Conservation (phyloP, 495 filamentous ascomycete genomes). For the Terfezia boudieri region DNA sequence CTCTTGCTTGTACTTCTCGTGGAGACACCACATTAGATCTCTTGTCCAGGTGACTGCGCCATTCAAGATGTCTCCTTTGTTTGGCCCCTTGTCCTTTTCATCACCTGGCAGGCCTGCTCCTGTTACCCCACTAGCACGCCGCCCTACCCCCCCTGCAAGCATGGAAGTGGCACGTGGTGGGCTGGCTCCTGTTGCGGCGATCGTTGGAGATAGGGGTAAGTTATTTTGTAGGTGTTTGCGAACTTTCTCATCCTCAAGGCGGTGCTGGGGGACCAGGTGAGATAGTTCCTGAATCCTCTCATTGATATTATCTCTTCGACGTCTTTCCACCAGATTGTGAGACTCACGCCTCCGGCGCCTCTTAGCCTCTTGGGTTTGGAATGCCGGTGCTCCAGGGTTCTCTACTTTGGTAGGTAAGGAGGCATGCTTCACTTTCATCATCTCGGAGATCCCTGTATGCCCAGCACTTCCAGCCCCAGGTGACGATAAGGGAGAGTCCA, state of each 20-base stretch:
- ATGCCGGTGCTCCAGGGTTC: conserved; percentile 26
- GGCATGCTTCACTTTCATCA: conserved; percentile 46
- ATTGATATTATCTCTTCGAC: conserved; percentile 93
- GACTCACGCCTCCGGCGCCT: conserved; percentile 72
- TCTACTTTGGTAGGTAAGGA: conserved; percentile 51
- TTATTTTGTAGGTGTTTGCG: conserved; percentile 85
- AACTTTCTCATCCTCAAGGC: conserved; percentile 90
- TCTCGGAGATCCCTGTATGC: conserved; percentile 44
- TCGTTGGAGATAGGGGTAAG: conserved; percentile 59
- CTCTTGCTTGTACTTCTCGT: conserved; percentile 70
- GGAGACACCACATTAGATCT: conserved; percentile 90
- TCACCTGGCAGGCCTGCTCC: conserved; percentile 54
- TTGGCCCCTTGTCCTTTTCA: conserved; percentile 95
- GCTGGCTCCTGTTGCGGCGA: conserved; percentile 35
- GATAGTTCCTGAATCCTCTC: conserved; percentile 93
- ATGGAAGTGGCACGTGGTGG: conserved; percentile 69
- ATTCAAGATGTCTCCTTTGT: conserved; percentile 97
- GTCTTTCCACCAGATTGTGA: conserved; percentile 87
- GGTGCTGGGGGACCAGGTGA: conserved; percentile 74
- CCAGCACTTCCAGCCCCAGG: conserved; percentile 28
- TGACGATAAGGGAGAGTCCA: conserved; percentile 45
- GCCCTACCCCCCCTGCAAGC: conserved; percentile 60
- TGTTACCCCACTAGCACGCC: conserved; percentile 58
- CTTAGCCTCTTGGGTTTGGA: conserved; percentile 74
- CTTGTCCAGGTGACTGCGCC: conserved; percentile 91